phyloP scores from a whole-genome alignment of 192 early-diverging fungal genomes.

The Lunasporangiospora selenospora region DNA sequence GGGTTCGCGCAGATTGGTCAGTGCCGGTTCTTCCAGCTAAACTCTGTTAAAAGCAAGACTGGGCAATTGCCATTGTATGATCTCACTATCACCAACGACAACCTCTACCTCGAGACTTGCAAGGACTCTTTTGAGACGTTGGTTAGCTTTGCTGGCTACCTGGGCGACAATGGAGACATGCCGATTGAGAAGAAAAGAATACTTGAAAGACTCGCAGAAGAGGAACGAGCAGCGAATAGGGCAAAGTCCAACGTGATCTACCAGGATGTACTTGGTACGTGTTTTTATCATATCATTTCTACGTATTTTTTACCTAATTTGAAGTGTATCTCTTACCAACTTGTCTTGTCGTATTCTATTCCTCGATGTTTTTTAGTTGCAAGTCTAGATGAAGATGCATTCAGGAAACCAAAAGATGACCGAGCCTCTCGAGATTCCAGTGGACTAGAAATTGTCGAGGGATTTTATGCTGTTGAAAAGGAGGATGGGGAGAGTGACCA shows the following conservation, averaged over 20 bases:
- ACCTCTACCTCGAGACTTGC: conserved; percentile 67
- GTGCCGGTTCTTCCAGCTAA: conserved; percentile 40
- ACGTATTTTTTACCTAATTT: too few species aligned
- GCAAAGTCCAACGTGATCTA: conserved; percentile 42
- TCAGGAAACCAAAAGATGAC: conserved; percentile 29
- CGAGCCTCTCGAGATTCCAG: conserved; percentile 12
- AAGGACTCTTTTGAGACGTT: conserved; percentile 72
- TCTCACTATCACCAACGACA: conserved; percentile 63
- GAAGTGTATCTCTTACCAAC: background rate
- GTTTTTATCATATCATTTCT: background rate
- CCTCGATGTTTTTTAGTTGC: conserved; percentile 29
- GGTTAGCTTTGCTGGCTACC: conserved; percentile 54
- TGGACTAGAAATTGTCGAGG: conserved; percentile 55
- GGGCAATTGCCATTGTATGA: conserved; percentile 43
- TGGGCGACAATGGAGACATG: conserved; percentile 48
- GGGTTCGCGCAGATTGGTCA: conserved; percentile 32
- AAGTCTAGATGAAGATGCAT: conserved; percentile 62
- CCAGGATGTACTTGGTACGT: conserved; percentile 41
- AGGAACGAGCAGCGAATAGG: conserved; percentile 24
- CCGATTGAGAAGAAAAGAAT: conserved; percentile 38
- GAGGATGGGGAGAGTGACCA: conserved; percentile 30
- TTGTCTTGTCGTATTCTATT: background rate
- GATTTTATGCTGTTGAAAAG: conserved; percentile 48
- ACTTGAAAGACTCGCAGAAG: conserved; percentile 19
- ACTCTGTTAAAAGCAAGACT: conserved; percentile 36